phyloP scores from a whole-genome alignment of 2,329 filamentous ascomycete genomes.

The Zasmidium citrigriseum region DNA sequence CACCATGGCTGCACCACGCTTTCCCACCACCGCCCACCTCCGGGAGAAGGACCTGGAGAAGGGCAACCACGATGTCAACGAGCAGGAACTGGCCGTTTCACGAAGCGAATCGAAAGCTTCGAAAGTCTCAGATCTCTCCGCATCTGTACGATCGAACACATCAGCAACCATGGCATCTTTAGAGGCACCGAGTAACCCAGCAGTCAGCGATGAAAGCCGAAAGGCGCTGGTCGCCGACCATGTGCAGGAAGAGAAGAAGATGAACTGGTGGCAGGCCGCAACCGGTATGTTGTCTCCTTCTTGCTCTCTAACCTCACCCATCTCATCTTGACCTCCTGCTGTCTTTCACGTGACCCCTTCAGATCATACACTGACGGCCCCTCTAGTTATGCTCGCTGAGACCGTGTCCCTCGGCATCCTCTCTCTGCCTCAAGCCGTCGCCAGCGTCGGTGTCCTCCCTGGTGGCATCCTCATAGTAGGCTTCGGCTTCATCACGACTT shows the following conservation, averaged over 20 bases:
- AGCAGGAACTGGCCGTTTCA: background rate
- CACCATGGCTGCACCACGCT: background rate
- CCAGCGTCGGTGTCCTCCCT: slow-evolving; percentile 47
- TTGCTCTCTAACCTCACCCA: background rate
- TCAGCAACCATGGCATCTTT: too few relatives aligned
- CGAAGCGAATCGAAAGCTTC: background rate
- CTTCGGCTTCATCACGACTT: slow-evolving; percentile 59
- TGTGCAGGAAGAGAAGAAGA: slow-evolving; percentile 49
- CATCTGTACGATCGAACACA: background rate
- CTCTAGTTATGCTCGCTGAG: slow-evolving; percentile 55
- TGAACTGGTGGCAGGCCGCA: slow-evolving; percentile 47
- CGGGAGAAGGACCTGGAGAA: background rate
- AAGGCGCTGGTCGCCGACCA: background rate
- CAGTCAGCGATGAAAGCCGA: background rate
- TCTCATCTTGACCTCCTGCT: too few relatives aligned
- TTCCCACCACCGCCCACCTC: background rate
- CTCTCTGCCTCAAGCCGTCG: slow-evolving; percentile 55
- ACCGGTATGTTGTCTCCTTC: slow-evolving; percentile 1
- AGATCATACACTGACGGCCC: background rate
- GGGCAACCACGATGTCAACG: background rate
- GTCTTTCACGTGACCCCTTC: background rate
- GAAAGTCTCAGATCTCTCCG: background rate
- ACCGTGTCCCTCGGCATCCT: slow-evolving; percentile 60
- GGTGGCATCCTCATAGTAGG: slow-evolving; percentile 56
- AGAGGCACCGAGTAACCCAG: background rate